phyloP scores from a whole-genome alignment of 2,329 filamentous ascomycete genomes.

The Colletotrichum gigasporum region DNA sequence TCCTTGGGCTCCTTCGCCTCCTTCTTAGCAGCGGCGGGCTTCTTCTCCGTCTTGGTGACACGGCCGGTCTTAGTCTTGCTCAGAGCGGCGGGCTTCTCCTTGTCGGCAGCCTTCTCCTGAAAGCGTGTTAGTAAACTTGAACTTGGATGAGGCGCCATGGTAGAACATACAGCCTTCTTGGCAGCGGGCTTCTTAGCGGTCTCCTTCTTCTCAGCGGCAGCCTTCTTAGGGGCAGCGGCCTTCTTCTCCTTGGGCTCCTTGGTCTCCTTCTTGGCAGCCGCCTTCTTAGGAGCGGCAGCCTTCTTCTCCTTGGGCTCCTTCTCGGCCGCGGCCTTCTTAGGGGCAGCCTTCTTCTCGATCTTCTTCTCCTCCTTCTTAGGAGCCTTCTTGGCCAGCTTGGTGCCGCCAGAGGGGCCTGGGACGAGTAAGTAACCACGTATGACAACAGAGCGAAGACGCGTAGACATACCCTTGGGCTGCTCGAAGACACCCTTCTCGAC shows the following conservation, averaged over 20 bases:
- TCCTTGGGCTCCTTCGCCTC: slow-evolving; percentile 54
- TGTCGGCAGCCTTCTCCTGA: slow-evolving; percentile 63
- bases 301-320: slow-evolving; percentile 57
- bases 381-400: slow-evolving; percentile 83
- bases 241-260: slow-evolving; percentile 44
- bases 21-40: slow-evolving; percentile 56
- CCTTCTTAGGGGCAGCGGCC: slow-evolving; percentile 36
- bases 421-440: slow-evolving; percentile 31
- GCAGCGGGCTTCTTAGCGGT: slow-evolving; percentile 44
- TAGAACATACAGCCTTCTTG: slow-evolving; percentile 41
- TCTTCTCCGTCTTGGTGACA: slow-evolving; percentile 75
- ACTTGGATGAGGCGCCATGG: slow-evolving; percentile 44
- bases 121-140: background rate
- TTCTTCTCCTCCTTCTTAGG: slow-evolving; percentile 50
- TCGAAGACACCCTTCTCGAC: slow-evolving; percentile 88
- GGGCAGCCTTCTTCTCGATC: slow-evolving; percentile 42
- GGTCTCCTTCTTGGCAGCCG: slow-evolving; percentile 49
- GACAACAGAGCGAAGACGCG: background rate
- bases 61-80: slow-evolving; percentile 89
- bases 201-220: slow-evolving; percentile 43
- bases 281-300: slow-evolving; percentile 56
- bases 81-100: slow-evolving; percentile 75
- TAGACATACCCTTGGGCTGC: slow-evolving; percentile 88
- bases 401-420: slow-evolving; percentile 82
- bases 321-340: slow-evolving; percentile 42